These are phyloP conservation scores for Knoxdaviesia capensis DNA, from an alignment of 2,329 filamentous ascomycete genomes.

Conservation along the genomic window DNA sequence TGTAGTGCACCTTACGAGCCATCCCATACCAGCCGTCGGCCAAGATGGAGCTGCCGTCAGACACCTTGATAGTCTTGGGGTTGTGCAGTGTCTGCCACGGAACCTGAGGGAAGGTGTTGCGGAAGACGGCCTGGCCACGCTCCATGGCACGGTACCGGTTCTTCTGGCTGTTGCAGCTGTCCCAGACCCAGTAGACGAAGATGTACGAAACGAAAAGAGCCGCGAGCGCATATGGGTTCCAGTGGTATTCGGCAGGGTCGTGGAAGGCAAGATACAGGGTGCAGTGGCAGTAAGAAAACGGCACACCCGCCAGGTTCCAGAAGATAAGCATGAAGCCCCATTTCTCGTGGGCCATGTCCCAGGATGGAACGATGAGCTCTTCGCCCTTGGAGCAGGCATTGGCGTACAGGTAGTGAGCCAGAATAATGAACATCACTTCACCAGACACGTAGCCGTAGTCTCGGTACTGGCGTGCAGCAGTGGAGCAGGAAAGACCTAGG, in stretches of 20 bases:
- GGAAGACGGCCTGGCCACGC: constrained; percentile 46
- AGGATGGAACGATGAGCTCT: constrained; percentile 75
- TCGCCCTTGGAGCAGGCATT: constrained; percentile 86
- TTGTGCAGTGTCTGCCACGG: constrained; percentile 72
- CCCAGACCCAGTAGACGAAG: constrained; percentile 80
- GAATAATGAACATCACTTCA: constrained; percentile 66
- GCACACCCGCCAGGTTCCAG: constrained; percentile 88
- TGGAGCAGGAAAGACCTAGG: constrained; percentile 55
- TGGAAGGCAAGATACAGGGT: constrained; percentile 79
- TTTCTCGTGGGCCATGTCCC: constrained; percentile 95
- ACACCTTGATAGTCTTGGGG: constrained; percentile 55
- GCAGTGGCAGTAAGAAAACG: constrained; percentile 83
- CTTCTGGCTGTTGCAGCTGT: constrained; percentile 83
- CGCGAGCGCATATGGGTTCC: constrained; percentile 48
- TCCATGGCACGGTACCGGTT: constrained; percentile 74
- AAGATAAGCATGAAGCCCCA: constrained; percentile 97
- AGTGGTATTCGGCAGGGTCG: constrained; percentile 54
- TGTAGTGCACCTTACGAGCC: constrained; percentile 43
- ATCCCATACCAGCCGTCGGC: constrained; percentile 69
- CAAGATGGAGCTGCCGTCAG: constrained; percentile 56
- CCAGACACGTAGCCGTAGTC: constrained; percentile 66
- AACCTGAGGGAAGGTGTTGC: constrained; percentile 76
- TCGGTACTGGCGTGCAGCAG: constrained; percentile 69
- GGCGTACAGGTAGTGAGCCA: constrained; percentile 83
- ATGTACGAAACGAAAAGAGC: constrained; percentile 53